Percentiles rank a stretch among this genome's conserved stretches.
Conservation (phyloP, 2,329 filamentous ascomycete genomes). For the Aspergillus brunneoviolaceus region DNA sequence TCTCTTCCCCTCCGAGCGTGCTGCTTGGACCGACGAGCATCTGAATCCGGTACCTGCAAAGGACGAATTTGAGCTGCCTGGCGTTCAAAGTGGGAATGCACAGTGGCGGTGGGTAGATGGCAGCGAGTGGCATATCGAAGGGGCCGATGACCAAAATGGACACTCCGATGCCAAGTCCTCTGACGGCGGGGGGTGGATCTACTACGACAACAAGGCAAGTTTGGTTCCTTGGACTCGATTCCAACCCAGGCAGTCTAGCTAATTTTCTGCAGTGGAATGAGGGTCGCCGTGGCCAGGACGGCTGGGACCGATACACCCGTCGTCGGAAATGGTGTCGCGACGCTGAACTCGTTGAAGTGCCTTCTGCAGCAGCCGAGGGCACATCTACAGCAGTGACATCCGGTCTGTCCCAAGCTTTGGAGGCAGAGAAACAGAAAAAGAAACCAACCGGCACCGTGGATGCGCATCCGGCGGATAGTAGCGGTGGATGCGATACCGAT, state of each 20-base stretch:
- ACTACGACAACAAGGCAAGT: conserved; percentile 91
- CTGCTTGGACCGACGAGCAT: conserved; percentile 94
- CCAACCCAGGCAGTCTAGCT: background rate
- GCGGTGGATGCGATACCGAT: conserved; percentile 21
- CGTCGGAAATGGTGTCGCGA: conserved; percentile 95
- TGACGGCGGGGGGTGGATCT: conserved; percentile 83
- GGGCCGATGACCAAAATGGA: conserved; percentile 45
- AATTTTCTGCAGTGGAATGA: conserved; percentile 70
- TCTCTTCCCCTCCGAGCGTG: conserved; percentile 84
- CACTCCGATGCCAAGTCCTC: conserved; percentile 39
- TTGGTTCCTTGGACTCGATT: background rate
- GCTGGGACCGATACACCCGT: conserved; percentile 92
- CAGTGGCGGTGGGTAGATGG: conserved; percentile 81
- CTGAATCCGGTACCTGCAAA: conserved; percentile 75
- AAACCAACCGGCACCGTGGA: conserved; percentile 20
- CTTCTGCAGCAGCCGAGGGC: conserved; percentile 43
- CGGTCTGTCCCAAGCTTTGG: conserved; percentile 29
- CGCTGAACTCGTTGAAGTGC: conserved; percentile 83
- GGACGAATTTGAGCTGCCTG: conserved; percentile 68
- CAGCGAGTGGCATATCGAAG: conserved; percentile 84
- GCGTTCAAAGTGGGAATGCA: conserved; percentile 63
- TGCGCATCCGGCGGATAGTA: conserved; percentile 18
- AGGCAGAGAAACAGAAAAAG: conserved; percentile 23
- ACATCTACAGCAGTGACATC: conserved; percentile 44
- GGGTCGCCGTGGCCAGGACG: conserved; percentile 78